Evolutionary conservation across 352 stramenopile genomes (phyloP).

Genomic region (Pythium oligandrum): DNA sequence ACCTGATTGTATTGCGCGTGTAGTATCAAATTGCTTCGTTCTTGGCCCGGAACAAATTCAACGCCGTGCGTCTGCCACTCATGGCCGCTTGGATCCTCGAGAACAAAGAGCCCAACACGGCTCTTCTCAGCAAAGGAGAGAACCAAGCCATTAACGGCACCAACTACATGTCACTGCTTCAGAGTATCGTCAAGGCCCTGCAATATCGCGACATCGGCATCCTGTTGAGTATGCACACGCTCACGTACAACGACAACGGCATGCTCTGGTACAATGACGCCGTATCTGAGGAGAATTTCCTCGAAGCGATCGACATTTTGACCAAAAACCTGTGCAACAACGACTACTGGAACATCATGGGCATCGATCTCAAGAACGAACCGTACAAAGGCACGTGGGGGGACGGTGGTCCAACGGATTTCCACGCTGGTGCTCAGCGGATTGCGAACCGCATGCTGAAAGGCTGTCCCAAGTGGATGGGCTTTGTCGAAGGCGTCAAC

Average conservation of each 20-base stretch:
- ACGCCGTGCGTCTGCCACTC: slow-evolving; percentile 62
- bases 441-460: slow-evolving; percentile 63
- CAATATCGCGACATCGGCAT: slow-evolving; percentile 40
- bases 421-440: slow-evolving; percentile 32
- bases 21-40: slow-evolving; percentile 66
- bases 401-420: slow-evolving; percentile 36
- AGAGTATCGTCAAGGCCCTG: slow-evolving; percentile 35
- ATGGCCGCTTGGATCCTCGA: slow-evolving; percentile 55
- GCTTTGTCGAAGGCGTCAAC: slow-evolving; percentile 65
- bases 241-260: slow-evolving; percentile 24
- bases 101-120: slow-evolving; percentile 34
- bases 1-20: background rate
- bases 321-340: slow-evolving; percentile 42
- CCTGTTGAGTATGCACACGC: slow-evolving; percentile 35
- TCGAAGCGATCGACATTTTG: slow-evolving; percentile 29
- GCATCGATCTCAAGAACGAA: slow-evolving; percentile 68
- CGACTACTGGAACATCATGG: slow-evolving; percentile 74
- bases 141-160: slow-evolving; percentile 49
- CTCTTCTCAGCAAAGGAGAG: slow-evolving; percentile 27
- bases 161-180: slow-evolving; percentile 33
- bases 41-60: slow-evolving; percentile 67
- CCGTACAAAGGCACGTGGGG: slow-evolving; percentile 44
- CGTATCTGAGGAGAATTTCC: slow-evolving; percentile 20
- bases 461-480: slow-evolving; percentile 60
- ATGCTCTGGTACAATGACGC: slow-evolving; percentile 31